These are phyloP conservation scores for Neurospora pannonica DNA, from an alignment of 495 filamentous ascomycete species.

Conservation along the genomic window DNA sequence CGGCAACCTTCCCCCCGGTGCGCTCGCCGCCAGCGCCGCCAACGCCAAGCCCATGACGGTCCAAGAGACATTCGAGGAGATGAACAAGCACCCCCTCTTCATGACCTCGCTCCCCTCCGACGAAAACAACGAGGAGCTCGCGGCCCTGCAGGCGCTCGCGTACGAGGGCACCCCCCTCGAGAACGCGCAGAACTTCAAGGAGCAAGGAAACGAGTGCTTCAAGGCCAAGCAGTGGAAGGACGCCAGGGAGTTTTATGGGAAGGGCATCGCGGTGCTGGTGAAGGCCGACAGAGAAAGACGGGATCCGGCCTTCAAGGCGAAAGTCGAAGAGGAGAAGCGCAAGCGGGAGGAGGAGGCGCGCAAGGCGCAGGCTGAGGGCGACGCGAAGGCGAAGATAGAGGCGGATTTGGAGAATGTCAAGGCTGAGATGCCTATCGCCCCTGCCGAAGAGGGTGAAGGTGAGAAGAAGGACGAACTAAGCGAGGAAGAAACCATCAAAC, in stretches of 20 bases:
- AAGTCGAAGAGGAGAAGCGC: conserved; percentile 20
- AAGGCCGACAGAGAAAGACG: conserved; percentile 42
- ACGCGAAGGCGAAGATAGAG: conserved; percentile 19
- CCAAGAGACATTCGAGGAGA: conserved; percentile 61
- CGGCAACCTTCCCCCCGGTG: conserved; percentile 46
- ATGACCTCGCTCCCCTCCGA: conserved; percentile 72
- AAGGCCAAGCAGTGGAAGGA: conserved; percentile 64
- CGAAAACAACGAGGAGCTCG: conserved; percentile 64
- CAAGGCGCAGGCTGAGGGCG: conserved; percentile 29
- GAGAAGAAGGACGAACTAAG: conserved; percentile 25
- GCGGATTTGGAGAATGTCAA: conserved; percentile 8
- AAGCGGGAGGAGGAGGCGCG: not conserved
- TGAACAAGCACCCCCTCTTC: conserved; percentile 82
- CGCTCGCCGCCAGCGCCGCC: conserved; percentile 46
- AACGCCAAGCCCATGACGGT: conserved; percentile 37
- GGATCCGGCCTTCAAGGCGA: conserved; percentile 7
- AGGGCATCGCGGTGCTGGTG: conserved; percentile 60
- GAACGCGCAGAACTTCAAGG: conserved; percentile 66
- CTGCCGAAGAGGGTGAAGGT: conserved; percentile 1
- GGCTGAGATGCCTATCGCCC: conserved; percentile 4
- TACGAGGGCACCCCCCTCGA: conserved; percentile 87
- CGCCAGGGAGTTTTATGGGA: conserved; percentile 85
- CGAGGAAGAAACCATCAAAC: conserved; percentile 41
- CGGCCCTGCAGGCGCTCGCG: conserved; percentile 78
- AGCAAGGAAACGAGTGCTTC: conserved; percentile 85